These are phyloP conservation scores for Penicillium sp. DNA, from an alignment of 2,329 filamentous ascomycete genomes.

Conservation along the genomic window DNA sequence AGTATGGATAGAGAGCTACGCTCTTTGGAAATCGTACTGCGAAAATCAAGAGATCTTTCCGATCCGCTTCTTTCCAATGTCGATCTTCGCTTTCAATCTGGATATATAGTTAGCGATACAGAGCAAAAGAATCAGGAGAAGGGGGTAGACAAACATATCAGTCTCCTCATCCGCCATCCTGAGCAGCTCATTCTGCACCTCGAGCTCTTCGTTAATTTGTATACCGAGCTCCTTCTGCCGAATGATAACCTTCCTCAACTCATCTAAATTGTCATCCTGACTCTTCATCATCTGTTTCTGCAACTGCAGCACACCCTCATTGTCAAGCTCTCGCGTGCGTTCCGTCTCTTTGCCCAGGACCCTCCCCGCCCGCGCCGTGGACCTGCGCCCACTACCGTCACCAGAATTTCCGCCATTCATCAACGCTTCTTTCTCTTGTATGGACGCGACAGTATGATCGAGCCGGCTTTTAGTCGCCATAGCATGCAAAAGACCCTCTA, in stretches of 20 bases:
- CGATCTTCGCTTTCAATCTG: constrained; percentile 45
- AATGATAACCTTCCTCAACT: constrained; percentile 56
- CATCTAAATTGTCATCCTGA: constrained; percentile 58
- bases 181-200: constrained; percentile 59
- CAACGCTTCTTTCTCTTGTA: constrained; percentile 46
- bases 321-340: constrained; percentile 60
- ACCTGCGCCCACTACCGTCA: constrained; percentile 16
- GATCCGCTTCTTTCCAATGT: constrained; percentile 47
- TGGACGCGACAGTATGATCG: constrained; percentile 46
- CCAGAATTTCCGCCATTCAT: constrained; percentile 29
- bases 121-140: not conserved
- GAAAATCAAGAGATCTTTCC: constrained; percentile 43
- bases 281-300: constrained; percentile 60
- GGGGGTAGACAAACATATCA: constrained; percentile 40
- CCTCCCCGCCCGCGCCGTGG: constrained; percentile 45
- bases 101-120: constrained; percentile 16
- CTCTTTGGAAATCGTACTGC: not conserved
- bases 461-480: constrained; percentile 52
- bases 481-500: constrained; percentile 58
- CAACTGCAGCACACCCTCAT: constrained; percentile 60
- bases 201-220: constrained; percentile 60
- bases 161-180: constrained; percentile 58
- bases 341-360: constrained; percentile 57
- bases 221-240: constrained; percentile 61
- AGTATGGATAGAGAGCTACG: not conserved